Base-by-base conservation (phyloP, 192 early-diverging fungal genomes). In the Coemansia sp. region DNA sequence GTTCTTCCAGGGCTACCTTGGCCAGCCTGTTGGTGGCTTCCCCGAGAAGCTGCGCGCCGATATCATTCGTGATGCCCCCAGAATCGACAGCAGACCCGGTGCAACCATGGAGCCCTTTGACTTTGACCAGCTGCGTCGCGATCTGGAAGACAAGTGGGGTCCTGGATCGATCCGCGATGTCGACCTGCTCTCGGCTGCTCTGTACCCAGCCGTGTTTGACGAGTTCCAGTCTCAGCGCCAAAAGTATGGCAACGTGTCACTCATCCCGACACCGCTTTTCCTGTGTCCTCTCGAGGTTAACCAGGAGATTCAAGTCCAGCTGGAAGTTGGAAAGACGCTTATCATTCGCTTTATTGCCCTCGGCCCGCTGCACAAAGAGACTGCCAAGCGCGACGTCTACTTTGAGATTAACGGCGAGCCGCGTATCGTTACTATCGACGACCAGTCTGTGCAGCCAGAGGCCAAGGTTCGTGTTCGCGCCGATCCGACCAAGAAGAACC, bases 361-460 rank as follows among this genome's bases (percentile, higher is more conserved):
- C 24, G 95, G 95, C 33, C 88, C 89, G 34, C 80, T 93, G 60
- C 55, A 79, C 50, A 66, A 45, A 10, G 87, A 93, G 54, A 82
- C 86, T 14, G 59, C 81, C 47, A 90, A 78, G 41, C 84, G 93
- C 48, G 95, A 98, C 64, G 93, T 98, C 21, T 98, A 90, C 86
- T 98, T 98, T 82, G 88, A 89, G 62, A 67, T 98, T 59, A 96
- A 98, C 69, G 93, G 95, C 59, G 95, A 98, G 73, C 89, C 90
- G 14, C 84, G 95, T 67, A 89, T 91, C 48, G 85, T 94, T 34
- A 86, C 84, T 57, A 80, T 93, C 38, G 78, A 63, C 24, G 88
- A 90, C 51, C 71, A 53, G 30, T 86, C 83, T 41, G 83, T 86
- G 27, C 61, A 80, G 67, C 73, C 61, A 13, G 85, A 85, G 62